A percentile compares a stretch with the other conserved stretches of the same genome.
phyloP scores from a whole-genome alignment of 23 red algal genomes.

The Chondrus crispus region DNA sequence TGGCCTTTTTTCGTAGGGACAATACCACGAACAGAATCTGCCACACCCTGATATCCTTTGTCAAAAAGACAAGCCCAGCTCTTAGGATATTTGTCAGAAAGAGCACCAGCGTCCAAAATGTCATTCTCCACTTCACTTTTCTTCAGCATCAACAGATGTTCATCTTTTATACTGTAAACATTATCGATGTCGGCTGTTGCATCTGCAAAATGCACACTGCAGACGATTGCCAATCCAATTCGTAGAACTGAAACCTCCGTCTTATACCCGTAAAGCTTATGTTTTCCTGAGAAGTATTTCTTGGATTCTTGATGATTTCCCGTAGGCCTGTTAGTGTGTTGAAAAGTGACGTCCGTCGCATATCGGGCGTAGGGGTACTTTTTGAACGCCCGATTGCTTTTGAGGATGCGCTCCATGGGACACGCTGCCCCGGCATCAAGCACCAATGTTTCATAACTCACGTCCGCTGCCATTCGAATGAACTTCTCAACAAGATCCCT shows the following conservation, averaged over 20 bases:
- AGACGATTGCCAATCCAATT: not conserved
- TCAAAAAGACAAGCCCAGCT: not conserved
- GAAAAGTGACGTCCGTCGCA: slow-evolving; percentile 8
- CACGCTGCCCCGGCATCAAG: not conserved
- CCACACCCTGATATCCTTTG: not conserved
- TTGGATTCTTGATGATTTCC: not conserved
- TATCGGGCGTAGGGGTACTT: not conserved
- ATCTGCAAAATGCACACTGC: too few species aligned
- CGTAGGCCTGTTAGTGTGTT: not conserved
- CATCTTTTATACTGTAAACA: too few species aligned
- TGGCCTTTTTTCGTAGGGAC: not conserved
- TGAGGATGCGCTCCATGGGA: not conserved
- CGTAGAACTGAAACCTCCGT: not conserved
- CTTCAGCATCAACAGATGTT: too few species aligned
- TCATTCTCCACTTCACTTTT: too few species aligned
- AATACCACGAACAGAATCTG: not conserved
- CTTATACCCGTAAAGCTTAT: not conserved
- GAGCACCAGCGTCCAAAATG: too few species aligned
- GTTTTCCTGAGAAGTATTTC: not conserved
- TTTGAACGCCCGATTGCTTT: not conserved
- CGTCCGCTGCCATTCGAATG: not conserved
- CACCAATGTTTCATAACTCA: not conserved
- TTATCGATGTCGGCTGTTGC: too few species aligned
- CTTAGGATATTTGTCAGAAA: slow-evolving; percentile 8
- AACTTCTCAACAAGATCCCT: not conserved